These are phyloP conservation scores for Poteriospumella lacustris DNA, from an alignment of 108 stramenopile genomes.

Conservation along the genomic window DNA sequence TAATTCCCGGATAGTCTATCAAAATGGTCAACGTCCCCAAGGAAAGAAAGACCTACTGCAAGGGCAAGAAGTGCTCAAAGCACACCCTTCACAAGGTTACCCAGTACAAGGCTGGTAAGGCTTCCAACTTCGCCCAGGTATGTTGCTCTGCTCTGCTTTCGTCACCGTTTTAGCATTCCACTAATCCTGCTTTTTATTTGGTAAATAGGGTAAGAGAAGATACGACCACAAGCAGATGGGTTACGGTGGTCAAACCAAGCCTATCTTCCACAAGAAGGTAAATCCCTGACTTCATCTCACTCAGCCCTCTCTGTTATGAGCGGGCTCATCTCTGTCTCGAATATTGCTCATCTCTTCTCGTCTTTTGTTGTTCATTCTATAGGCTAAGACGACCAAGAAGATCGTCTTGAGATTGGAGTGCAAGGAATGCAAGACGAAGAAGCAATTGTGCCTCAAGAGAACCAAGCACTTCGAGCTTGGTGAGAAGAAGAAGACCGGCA, in stretches of 20 bases:
- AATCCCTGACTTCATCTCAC: background rate
- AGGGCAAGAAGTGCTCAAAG: conserved; percentile 90
- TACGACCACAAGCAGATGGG: conserved; percentile 99
- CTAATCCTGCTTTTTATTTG: background rate
- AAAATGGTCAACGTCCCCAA: conserved; percentile 97
- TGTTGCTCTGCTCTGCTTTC: background rate
- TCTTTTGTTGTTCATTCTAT: background rate
- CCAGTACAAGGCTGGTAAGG: conserved; percentile 99
- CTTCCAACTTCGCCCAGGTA: conserved; percentile 98
- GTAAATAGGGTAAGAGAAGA: conserved; percentile 82
- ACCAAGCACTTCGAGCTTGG: conserved; percentile 99
- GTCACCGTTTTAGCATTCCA: background rate
- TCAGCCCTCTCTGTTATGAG: no score
- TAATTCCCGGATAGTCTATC: no score
- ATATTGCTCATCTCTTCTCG: no score
- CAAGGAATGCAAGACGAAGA: conserved; percentile 99
- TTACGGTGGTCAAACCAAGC: conserved; percentile 99
- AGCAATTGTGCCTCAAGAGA: conserved; percentile 93
- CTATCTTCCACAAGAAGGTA: conserved; percentile 99
- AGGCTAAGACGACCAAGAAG: conserved; percentile 99
- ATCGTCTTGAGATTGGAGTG: conserved; percentile 96
- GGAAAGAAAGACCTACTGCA: conserved; percentile 96
- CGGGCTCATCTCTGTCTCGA: no score
- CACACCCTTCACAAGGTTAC: conserved; percentile 98
- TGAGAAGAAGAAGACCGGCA: conserved; percentile 94